Evolutionary conservation across 148 eudicot genomes (phyloP).

Genomic region (Spergularia marina): DNA sequence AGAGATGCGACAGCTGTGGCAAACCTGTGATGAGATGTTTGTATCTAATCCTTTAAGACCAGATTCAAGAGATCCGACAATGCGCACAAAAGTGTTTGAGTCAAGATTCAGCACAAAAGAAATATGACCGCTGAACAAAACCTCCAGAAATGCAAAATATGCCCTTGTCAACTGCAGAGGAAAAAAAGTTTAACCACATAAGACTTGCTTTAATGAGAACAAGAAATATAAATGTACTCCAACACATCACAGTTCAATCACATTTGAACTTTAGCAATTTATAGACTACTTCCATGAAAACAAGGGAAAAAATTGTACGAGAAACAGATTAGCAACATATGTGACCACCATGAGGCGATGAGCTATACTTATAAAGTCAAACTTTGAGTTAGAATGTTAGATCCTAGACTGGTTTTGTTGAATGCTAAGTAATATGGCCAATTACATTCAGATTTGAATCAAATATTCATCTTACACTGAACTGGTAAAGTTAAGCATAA

Average conservation of each 20-base stretch:
- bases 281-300: not conserved
- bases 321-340: not conserved
- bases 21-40: conserved; percentile 82
- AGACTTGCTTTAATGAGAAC: not conserved
- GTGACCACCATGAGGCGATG: too few relatives aligned
- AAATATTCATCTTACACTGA: not conserved
- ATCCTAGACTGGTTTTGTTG: not conserved
- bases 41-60: conserved; percentile 88
- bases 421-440: not conserved
- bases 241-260: not conserved
- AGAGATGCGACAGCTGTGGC: conserved; percentile 8
- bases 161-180: conserved; percentile 77
- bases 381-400: too few relatives aligned
- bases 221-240: not conserved
- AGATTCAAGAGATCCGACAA: conserved; percentile 91
- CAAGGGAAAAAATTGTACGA: not conserved
- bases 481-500: not conserved
- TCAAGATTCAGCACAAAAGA: conserved; percentile 68
- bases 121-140: conserved; percentile 77
- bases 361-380: not conserved
- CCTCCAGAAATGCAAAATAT: conserved; percentile 86
- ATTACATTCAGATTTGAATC: not conserved
- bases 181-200: conserved; percentile 6
- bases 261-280: not conserved
- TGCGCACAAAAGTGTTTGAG: conserved; percentile 70